These are phyloP conservation scores for Candida adriatica DNA, from an alignment of 805 yeast species.

Conservation along the genomic window DNA sequence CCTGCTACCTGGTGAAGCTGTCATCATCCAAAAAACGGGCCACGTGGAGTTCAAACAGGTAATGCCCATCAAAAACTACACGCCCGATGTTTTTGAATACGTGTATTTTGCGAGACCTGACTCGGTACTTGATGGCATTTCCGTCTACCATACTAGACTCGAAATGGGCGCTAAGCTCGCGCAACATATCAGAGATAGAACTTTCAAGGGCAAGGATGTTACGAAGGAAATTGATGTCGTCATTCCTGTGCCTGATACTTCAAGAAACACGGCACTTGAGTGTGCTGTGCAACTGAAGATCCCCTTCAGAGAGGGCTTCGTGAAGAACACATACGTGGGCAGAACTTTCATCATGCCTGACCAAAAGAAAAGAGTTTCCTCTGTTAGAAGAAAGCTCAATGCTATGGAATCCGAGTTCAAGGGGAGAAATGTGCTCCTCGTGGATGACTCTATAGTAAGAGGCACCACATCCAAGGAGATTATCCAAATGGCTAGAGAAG, in stretches of 20 bases:
- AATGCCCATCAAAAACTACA: slow-evolving; percentile 65
- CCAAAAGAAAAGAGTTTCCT: slow-evolving; percentile 87
- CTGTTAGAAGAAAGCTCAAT: slow-evolving; percentile 89
- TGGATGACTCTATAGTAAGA: slow-evolving; percentile 95
- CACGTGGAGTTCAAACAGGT: slow-evolving; percentile 83
- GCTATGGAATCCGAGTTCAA: slow-evolving; percentile 93
- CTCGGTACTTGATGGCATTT: slow-evolving; percentile 91
- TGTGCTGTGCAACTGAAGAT: slow-evolving; percentile 75
- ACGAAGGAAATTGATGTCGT: slow-evolving; percentile 78
- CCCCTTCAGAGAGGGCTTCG: slow-evolving; percentile 95
- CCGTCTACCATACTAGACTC: slow-evolving; percentile 87
- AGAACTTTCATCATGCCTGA: slow-evolving; percentile 98
- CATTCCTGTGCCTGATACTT: slow-evolving; percentile 96
- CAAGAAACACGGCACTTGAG: slow-evolving; percentile 92
- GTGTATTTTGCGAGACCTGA: slow-evolving; percentile 98
- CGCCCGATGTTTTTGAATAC: slow-evolving; percentile 96
- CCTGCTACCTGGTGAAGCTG: slow-evolving; percentile 92
- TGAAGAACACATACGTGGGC: slow-evolving; percentile 94
- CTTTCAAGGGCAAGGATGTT: slow-evolving; percentile 39
- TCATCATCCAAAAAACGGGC: slow-evolving; percentile 76
- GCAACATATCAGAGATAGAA: slow-evolving; percentile 41
- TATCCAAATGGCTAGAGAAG: slow-evolving; percentile 96
- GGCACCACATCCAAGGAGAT: slow-evolving; percentile 97
- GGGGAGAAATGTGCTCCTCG: slow-evolving; percentile 78
- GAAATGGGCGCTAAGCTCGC: slow-evolving; percentile 94